A percentile compares a stretch with the other conserved stretches of the same genome.
Conservation (phyloP, 768 basidiomycete genomes). For the Botryobasidium botryosum region DNA sequence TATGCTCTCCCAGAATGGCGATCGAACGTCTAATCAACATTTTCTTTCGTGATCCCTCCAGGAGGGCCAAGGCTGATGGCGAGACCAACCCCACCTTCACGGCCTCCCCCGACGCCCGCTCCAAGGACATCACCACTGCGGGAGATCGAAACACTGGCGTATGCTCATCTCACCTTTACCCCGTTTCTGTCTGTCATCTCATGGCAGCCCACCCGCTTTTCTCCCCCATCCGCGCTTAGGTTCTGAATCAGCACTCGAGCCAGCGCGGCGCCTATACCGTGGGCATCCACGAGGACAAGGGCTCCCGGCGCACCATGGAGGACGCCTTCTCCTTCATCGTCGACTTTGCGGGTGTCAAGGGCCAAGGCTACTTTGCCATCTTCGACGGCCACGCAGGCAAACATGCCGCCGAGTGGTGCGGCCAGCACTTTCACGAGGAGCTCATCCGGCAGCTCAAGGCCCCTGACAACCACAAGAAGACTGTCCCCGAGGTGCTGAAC, state of each 20-base stretch:
- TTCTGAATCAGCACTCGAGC: slow-evolving; percentile 58
- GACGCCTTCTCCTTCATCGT: slow-evolving; percentile 93
- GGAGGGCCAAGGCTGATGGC: no score
- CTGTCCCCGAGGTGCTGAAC: slow-evolving; percentile 78
- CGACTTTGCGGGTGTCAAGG: slow-evolving; percentile 77
- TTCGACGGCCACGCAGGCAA: slow-evolving; percentile 99
- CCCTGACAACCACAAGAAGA: neutral
- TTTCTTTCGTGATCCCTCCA: no score
- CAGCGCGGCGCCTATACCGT: slow-evolving; percentile 50
- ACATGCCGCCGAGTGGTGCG: slow-evolving; percentile 98
- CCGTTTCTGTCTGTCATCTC: neutral
- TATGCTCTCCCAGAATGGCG: no score
- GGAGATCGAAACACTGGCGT: slow-evolving; percentile 66
- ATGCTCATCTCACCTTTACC: slow-evolving; percentile 19
- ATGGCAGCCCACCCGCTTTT: slow-evolving; percentile 1
- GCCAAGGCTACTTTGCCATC: slow-evolving; percentile 95
- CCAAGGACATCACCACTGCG: slow-evolving; percentile 65
- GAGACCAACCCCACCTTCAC: slow-evolving; percentile 6
- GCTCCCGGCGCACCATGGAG: slow-evolving; percentile 87
- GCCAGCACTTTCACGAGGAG: slow-evolving; percentile 83
- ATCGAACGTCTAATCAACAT: no score
- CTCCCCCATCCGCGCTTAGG: slow-evolving; percentile 23
- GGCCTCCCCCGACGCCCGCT: slow-evolving; percentile 44
- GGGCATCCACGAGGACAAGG: slow-evolving; percentile 74
- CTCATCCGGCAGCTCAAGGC: slow-evolving; percentile 5